Evolutionary conservation across 805 yeast species (phyloP).

Genomic region (Starmerella ratchasimensis): DNA sequence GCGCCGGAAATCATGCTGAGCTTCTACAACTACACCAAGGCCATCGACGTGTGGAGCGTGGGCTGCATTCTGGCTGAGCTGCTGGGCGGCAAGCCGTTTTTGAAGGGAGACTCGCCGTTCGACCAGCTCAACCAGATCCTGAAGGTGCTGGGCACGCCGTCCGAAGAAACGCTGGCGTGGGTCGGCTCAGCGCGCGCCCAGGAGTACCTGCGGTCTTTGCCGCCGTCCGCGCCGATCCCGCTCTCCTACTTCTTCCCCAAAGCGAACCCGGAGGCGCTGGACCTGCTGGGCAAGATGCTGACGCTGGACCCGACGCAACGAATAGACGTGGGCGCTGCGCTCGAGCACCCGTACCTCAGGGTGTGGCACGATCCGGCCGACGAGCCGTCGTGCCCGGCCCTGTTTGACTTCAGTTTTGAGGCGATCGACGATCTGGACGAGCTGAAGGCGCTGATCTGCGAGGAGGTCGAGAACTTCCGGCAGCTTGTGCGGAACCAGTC

Average conservation of each 20-base stretch:
- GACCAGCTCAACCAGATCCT: conserved; percentile 77
- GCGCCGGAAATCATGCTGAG: conserved; percentile 97
- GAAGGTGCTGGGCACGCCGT: conserved; percentile 78
- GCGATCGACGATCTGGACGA: conserved; percentile 66
- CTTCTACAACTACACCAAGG: conserved; percentile 82
- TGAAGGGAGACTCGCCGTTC: conserved; percentile 90
- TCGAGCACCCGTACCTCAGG: conserved; percentile 69
- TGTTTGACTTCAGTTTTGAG: conserved; percentile 83
- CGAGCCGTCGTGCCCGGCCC: conserved; percentile 80
- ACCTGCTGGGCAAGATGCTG: conserved; percentile 51
- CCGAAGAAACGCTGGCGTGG: conserved; percentile 48
- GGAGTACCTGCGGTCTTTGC: conserved; percentile 72
- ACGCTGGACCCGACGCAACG: conserved; percentile 74
- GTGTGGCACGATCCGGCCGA: conserved; percentile 92
- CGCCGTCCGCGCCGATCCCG: conserved; percentile 50
- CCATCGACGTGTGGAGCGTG: conserved; percentile 93
- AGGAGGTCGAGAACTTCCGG: conserved; percentile 43
- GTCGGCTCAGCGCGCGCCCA: conserved; percentile 73
- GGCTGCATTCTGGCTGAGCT: conserved; percentile 92
- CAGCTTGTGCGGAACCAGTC: conserved; percentile 19
- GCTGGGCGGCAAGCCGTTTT: conserved; percentile 71
- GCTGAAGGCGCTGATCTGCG: conserved; percentile 61
- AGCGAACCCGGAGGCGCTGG: conserved; percentile 55
- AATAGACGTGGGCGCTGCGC: conserved; percentile 71
- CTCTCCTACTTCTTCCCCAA: conserved; percentile 37